phyloP scores from a whole-genome alignment of 176 grass and related monocot genomes.

The Oryza australiensis region DNA sequence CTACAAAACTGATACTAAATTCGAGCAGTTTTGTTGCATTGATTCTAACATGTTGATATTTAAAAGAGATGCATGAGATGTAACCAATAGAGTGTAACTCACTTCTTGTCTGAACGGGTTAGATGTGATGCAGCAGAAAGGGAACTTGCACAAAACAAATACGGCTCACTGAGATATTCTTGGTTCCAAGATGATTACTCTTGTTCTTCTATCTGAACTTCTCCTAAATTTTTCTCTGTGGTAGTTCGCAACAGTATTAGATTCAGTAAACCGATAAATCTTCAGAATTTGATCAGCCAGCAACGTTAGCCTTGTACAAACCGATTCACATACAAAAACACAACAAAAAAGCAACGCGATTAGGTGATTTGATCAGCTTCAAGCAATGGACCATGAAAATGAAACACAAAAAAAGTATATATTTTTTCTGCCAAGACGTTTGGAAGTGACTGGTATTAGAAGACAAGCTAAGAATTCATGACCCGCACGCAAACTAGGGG shows the following conservation, averaged over 20 bases:
- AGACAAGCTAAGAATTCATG: slow-evolving; percentile 4
- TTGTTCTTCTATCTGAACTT: slow-evolving; percentile 25
- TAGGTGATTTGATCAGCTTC: neutral
- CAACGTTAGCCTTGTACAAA: neutral
- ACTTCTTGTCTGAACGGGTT: slow-evolving; percentile 26
- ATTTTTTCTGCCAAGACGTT: neutral
- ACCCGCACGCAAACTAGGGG: neutral
- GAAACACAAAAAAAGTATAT: slow-evolving; percentile 1
- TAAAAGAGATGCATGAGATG: neutral
- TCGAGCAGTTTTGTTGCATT: slow-evolving; percentile 22
- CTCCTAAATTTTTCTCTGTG: neutral
- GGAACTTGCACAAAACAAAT: slow-evolving; percentile 33
- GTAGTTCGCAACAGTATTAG: neutral
- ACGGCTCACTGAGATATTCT: slow-evolving; percentile 36
- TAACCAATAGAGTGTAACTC: slow-evolving; percentile 40
- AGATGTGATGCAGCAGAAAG: slow-evolving; percentile 33
- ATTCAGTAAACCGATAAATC: neutral
- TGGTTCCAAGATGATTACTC: slow-evolving; percentile 13
- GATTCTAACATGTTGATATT: slow-evolving; percentile 28
- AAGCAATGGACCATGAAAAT: neutral
- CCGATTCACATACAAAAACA: neutral
- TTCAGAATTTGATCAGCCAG: neutral
- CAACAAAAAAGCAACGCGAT: neutral
- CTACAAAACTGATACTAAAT: slow-evolving; percentile 21
- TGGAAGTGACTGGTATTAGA: neutral